Evolutionary conservation across 345 rosid genomes (phyloP).

Genomic region (Camelina laxa): DNA sequence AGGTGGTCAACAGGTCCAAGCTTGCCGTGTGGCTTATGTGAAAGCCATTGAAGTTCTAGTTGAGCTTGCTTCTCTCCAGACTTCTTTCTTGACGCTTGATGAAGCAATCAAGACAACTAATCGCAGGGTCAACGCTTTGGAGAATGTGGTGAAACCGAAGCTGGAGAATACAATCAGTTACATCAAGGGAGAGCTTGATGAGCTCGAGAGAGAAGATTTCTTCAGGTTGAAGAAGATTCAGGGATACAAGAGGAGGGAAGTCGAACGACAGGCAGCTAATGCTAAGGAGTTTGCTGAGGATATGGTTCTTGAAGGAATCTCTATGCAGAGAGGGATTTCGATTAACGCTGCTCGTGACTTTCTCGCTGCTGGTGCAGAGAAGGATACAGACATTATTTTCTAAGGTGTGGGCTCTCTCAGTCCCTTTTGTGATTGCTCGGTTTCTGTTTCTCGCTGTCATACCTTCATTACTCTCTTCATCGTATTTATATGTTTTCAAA

Average conservation of each 20-base stretch:
- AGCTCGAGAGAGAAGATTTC: constrained; percentile 94
- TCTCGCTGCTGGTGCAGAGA: constrained; percentile 59
- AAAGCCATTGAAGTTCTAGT: constrained; percentile 89
- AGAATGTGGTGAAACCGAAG: constrained; percentile 91
- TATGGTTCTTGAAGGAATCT: constrained; percentile 64
- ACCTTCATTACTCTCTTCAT: constrained; percentile 13
- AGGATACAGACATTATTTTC: constrained; percentile 84
- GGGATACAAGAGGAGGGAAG: constrained; percentile 80
- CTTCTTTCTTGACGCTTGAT: constrained; percentile 90
- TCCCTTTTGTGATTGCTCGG: constrained; percentile 30
- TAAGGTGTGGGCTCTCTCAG: constrained; percentile 46
- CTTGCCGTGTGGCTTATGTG: constrained; percentile 85
- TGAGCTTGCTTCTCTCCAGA: constrained; percentile 95
- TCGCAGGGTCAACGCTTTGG: constrained; percentile 88
- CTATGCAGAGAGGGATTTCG: constrained; percentile 78
- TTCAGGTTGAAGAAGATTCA: constrained; percentile 91
- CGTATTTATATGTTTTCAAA: constrained; percentile 20
- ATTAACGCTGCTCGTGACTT: constrained; percentile 62
- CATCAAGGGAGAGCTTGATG: constrained; percentile 91
- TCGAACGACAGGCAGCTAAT: constrained; percentile 57
- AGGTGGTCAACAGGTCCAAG: constrained; percentile 93
- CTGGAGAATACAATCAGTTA: constrained; percentile 83
- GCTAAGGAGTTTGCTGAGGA: constrained; percentile 72
- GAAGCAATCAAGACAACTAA: constrained; percentile 96
- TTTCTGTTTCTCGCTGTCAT: constrained; percentile 11